Base-by-base conservation (phyloP, 2,329 filamentous ascomycete genomes). In the Torrubiellomyces zombiae region DNA sequence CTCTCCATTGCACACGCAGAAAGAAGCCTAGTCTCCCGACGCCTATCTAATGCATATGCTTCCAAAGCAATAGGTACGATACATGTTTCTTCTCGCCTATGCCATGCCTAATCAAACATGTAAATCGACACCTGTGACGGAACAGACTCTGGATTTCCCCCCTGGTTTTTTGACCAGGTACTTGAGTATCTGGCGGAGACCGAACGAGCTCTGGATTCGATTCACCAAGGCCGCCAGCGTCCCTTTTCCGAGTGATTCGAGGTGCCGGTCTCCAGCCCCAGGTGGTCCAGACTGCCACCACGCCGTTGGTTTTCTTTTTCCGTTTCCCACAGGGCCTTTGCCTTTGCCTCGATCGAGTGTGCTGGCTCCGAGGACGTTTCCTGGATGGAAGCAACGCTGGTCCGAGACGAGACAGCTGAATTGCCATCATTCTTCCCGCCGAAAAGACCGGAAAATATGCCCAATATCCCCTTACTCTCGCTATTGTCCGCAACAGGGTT, bases 281-380 rank as follows among this genome's bases (percentile, higher is more conserved):
- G 31, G 29, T 56, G 55, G 36, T 68, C 63, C 21, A 68, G 40
- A 24, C 53, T 54, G 2, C 63, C 65, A 12, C 63, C 63, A 9
- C 34, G 45, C 30, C 49, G 49, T 49, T 68, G 61, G 31, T 58
- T 60, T 34, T 60, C 53, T 34, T 53, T 55, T 45, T 68, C 63
- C 20, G 47, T 40, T 29, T 63, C 58, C 33, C 63, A 57, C 2
- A 52, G 59, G 11, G 42, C 47, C 28, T 48, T 50, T 17, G 55
- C 55, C 42, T 57, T 55, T 17, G 51, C 43, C 34, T 41, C 39
- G 19, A 47, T 38, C 2, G 40, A 38, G 20, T 35, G 39, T n/a
- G 38, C 34, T 12, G 37, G 36, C 20, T 38, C 38, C 21, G 40
- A 34, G 9, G 31, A 12, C 9, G 26, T 12, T 10, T 29, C 26